These are phyloP conservation scores for Nakazawaea holstii DNA, from an alignment of 805 yeast genomes.

Conservation along the genomic window DNA sequence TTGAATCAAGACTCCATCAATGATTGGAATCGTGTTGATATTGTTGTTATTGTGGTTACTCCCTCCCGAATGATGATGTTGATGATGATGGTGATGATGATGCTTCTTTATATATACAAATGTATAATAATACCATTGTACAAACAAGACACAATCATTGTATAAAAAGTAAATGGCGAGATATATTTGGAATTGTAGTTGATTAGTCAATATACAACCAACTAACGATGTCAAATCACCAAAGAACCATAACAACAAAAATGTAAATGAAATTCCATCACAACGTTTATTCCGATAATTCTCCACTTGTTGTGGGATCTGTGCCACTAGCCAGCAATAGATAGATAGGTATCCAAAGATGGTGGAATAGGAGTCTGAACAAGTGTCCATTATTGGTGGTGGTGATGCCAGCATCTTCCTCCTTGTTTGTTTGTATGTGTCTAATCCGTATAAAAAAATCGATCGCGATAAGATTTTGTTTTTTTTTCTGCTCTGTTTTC, in stretches of 20 bases:
- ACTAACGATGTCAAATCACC: conserved; percentile 32
- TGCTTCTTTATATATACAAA: background rate
- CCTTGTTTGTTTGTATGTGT: background rate
- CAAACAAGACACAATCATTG: conserved; percentile 62
- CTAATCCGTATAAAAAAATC: too few species aligned
- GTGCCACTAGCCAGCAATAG: conserved; percentile 29
- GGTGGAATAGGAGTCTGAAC: conserved; percentile 13
- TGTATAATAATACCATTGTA: conserved; percentile 51
- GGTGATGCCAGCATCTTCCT: background rate
- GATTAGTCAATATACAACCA: conserved; percentile 75
- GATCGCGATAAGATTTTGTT: background rate
- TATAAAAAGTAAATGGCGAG: conserved; percentile 68
- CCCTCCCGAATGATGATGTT: background rate
- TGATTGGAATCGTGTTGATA: background rate
- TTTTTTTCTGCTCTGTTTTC: background rate
- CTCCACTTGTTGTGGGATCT: conserved; percentile 29
- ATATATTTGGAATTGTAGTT: conserved; percentile 73
- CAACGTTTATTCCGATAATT: conserved; percentile 26
- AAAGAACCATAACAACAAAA: conserved; percentile 26
- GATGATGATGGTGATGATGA: conserved; percentile 5
- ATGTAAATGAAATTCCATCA: conserved; percentile 25
- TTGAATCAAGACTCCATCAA: background rate
- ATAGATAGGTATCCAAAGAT: conserved; percentile 24
- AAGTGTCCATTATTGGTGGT: background rate
- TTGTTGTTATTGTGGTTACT: background rate